Evolutionary conservation across 352 stramenopile genomes (phyloP).

Genomic region (Globisporangium nunn): DNA sequence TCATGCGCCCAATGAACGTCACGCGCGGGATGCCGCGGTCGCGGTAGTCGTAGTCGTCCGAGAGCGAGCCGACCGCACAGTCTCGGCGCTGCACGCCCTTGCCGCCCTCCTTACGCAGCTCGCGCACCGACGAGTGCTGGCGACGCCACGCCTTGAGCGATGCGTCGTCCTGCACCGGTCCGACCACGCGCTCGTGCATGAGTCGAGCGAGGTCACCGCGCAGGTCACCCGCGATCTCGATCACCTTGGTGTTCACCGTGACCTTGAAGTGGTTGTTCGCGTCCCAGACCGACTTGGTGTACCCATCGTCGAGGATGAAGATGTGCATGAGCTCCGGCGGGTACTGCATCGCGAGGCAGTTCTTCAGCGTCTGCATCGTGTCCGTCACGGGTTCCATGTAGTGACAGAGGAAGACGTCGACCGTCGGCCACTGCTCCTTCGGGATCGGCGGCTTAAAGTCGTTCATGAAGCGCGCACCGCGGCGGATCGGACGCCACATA

Average conservation of each 20-base stretch:
- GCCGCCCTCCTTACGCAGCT: conserved; percentile 73
- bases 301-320: conserved; percentile 86
- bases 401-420: conserved; percentile 87
- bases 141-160: conserved; percentile 79
- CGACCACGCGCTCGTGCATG: conserved; percentile 85
- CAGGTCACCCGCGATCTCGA: conserved; percentile 79
- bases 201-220: conserved; percentile 72
- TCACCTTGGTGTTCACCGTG: conserved; percentile 87
- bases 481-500: conserved; percentile 88
- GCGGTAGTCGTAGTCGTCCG: conserved; percentile 89
- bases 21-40: conserved; percentile 80
- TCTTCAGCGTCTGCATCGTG: conserved; percentile 81
- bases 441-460: conserved; percentile 87
- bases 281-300: conserved; percentile 87
- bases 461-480: conserved; percentile 82
- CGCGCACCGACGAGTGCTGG: conserved; percentile 79
- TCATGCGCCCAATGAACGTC: conserved; percentile 86
- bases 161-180: conserved; percentile 66
- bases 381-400: conserved; percentile 87
- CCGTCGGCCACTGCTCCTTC: conserved; percentile 84
- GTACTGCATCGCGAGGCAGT: conserved; percentile 84
- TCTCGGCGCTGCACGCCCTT: conserved; percentile 81
- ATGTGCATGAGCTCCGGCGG: conserved; percentile 81
- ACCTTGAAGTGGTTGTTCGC: conserved; percentile 89
- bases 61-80: conserved; percentile 80